A percentile compares a stretch with the other conserved stretches of the same genome.
These are phyloP conservation scores for Macrotyloma uniflorum DNA, from an alignment of 306 rosid genomes.

Conservation along the genomic window DNA sequence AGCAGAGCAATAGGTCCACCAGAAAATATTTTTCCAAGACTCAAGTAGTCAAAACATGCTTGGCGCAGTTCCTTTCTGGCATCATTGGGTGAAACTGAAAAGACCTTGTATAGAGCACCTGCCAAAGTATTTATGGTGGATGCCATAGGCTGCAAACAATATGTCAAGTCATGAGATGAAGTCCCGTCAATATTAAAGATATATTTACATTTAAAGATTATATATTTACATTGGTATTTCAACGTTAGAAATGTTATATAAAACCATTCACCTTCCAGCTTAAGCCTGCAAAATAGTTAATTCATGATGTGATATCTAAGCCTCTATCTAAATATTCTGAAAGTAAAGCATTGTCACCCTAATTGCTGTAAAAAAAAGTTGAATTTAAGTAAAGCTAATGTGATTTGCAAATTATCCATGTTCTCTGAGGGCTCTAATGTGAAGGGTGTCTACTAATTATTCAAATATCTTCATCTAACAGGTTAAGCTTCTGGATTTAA, in stretches of 20 bases:
- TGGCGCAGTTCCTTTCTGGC: constrained; percentile 58
- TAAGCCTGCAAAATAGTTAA: not conserved
- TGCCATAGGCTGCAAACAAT: constrained; percentile 57
- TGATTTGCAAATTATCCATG: not conserved
- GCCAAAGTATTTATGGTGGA: constrained; percentile 69
- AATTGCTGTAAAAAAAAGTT: not conserved
- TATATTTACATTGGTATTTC: not conserved
- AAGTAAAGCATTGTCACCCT: not conserved
- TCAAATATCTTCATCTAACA: too few relatives aligned
- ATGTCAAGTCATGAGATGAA: constrained; percentile 13
- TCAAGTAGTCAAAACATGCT: constrained; percentile 64
- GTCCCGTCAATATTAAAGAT: not conserved
- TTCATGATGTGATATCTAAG: not conserved
- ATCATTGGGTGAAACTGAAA: constrained; percentile 50
- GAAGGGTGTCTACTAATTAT: too few relatives aligned
- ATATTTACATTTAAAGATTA: not conserved
- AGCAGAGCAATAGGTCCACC: constrained; percentile 61
- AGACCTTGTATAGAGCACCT: constrained; percentile 58
- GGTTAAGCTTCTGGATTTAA: too few relatives aligned
- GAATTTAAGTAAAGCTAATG: not conserved
- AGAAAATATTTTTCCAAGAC: constrained; percentile 55
- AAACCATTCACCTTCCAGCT: not conserved
- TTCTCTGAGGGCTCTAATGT: not conserved
- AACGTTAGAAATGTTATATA: not conserved
- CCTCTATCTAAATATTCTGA: not conserved